Evolutionary conservation across 106 monocot genomes (phyloP).

Genomic region (Phalaenopsis equestris): DNA sequence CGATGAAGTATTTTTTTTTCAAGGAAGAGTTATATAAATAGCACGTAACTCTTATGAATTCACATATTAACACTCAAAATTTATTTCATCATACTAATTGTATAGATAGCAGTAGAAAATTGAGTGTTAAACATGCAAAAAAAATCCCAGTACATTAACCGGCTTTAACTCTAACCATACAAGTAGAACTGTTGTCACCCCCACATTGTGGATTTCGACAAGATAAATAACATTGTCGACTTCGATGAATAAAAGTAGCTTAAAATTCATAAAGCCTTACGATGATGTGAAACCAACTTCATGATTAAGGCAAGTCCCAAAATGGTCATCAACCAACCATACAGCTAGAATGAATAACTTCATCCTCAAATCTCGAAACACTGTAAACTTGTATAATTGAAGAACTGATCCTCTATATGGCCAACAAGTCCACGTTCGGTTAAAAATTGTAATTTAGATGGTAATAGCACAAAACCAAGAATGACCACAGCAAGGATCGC

Average conservation of each 20-base stretch:
- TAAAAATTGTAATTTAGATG: conserved; percentile 61
- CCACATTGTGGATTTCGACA: conserved; percentile 81
- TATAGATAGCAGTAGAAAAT: no score
- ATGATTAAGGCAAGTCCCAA: conserved; percentile 71
- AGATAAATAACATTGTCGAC: conserved; percentile 78
- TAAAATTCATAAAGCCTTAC: conserved; percentile 83
- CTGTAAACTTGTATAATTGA: conserved; percentile 75
- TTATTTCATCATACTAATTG: no score
- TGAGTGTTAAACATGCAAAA: no score
- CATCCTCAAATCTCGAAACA: conserved; percentile 95
- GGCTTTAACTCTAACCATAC: no score
- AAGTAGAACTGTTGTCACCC: conserved; percentile 65
- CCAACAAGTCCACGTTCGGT: conserved; percentile 74
- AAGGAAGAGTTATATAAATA: no score
- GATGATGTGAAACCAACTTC: conserved; percentile 52
- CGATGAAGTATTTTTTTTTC: no score
- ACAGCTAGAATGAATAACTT: conserved; percentile 94
- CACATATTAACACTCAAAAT: no score
- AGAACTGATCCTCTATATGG: conserved; percentile 91
- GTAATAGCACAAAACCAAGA: conserved; percentile 87
- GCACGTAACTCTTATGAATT: no score
- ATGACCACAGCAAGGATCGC: conserved; percentile 64
- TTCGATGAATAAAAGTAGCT: conserved; percentile 78
- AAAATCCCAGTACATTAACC: no score
- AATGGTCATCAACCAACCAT: conserved; percentile 69